Evolutionary conservation across 768 basidiomycete genomes (phyloP).

Genomic region (Phylloporus rhodoxanthus): DNA sequence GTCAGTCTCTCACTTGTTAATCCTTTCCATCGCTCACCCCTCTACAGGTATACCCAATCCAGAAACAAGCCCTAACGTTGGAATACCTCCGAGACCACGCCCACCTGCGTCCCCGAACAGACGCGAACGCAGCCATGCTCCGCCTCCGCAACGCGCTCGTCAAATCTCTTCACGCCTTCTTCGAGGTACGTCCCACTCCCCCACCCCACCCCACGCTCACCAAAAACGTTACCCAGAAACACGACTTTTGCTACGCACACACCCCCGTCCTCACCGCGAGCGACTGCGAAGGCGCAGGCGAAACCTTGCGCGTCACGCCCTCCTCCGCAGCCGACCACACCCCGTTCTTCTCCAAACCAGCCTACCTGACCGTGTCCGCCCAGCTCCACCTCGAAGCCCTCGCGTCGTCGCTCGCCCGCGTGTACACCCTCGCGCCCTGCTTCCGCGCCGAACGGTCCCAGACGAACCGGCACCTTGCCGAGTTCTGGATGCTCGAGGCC

Average conservation of each 20-base stretch:
- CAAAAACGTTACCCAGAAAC: conserved; percentile 39
- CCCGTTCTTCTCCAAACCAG: conserved; percentile 70
- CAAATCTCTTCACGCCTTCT: conserved; percentile 57
- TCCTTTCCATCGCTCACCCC: conserved; percentile 4
- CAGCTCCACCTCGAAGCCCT: conserved; percentile 94
- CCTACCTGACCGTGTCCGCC: conserved; percentile 90
- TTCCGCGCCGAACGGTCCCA: conserved; percentile 91
- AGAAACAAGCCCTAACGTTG: conserved; percentile 75
- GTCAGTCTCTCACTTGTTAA: conserved; percentile 29
- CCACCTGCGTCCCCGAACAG: conserved; percentile 83
- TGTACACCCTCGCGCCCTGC: conserved; percentile 88
- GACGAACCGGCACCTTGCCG: conserved; percentile 88
- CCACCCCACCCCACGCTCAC: conserved; percentile 13
- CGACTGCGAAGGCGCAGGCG: conserved; percentile 96
- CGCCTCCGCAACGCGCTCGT: conserved; percentile 59
- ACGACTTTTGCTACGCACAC: conserved; percentile 73
- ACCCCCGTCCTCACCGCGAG: conserved; percentile 86
- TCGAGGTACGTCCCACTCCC: conserved; percentile 52
- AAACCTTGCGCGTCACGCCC: conserved; percentile 70
- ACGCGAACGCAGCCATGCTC: conserved; percentile 65
- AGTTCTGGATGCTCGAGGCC: conserved; percentile 99
- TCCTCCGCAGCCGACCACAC: conserved; percentile 16
- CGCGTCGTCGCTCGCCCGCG: conserved; percentile 68
- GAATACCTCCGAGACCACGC: conserved; percentile 82
- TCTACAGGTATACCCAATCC: conserved; percentile 77